Percentiles rank a stretch among this genome's conserved stretches.
phyloP scores from a whole-genome alignment of 768 basidiomycete genomes.

The Leccinellum rugosiceps region DNA sequence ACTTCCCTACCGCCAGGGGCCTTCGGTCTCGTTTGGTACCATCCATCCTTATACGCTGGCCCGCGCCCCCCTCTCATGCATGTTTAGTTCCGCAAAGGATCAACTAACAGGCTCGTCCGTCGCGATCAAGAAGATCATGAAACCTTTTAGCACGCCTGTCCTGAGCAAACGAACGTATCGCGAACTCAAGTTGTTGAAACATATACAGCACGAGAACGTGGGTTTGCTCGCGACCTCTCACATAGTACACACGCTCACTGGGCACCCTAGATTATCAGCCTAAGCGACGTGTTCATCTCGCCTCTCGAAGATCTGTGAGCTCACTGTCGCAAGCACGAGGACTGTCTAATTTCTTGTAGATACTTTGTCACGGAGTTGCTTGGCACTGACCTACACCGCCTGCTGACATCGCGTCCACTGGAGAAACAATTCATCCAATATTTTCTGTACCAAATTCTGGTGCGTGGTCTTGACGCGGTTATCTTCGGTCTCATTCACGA shows the following conservation, averaged over 20 bases:
- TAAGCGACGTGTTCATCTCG: conserved; percentile 99
- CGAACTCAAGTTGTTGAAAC: conserved; percentile 96
- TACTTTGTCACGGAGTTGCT: conserved; percentile 99
- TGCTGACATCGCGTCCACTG: conserved; percentile 92
- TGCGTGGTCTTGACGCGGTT: conserved; percentile 36
- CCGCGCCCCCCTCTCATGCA: conserved; percentile 8
- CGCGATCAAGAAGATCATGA: conserved; percentile 99
- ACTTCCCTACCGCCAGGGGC: conserved; percentile 50
- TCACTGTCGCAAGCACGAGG: neutral
- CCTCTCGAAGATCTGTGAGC: conserved; percentile 96
- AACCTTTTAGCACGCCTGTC: conserved; percentile 99
- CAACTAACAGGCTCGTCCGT: conserved; percentile 92
- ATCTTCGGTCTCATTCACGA: conserved; percentile 5
- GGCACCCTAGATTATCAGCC: conserved; percentile 81
- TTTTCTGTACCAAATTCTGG: conserved; percentile 98
- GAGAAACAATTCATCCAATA: conserved; percentile 99
- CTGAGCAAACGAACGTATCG: conserved; percentile 96
- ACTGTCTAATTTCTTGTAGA: conserved; percentile 40
- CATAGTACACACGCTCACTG: neutral
- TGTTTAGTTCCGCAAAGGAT: conserved; percentile 82
- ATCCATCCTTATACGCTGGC: neutral
- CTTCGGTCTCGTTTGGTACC: conserved; percentile 96
- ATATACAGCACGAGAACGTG: conserved; percentile 98
- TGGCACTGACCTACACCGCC: conserved; percentile 95
- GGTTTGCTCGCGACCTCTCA: conserved; percentile 26